Conservation (phyloP, 2,329 filamentous ascomycete genomes). For the Aspergillus udagawae region DNA sequence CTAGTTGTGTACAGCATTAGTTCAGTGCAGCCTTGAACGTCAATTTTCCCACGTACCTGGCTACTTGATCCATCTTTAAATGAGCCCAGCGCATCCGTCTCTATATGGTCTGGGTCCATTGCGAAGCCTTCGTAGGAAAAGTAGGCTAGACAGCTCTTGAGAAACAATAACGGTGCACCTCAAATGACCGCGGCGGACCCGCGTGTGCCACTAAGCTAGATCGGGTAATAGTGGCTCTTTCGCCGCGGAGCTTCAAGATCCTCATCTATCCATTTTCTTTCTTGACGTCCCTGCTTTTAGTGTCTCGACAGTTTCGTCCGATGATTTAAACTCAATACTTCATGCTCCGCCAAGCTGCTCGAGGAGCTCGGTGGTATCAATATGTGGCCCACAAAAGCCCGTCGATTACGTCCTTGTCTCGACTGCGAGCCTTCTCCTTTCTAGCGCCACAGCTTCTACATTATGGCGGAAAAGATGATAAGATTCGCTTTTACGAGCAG, state of each 20-base stretch:
- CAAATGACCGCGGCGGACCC: conserved; percentile 11
- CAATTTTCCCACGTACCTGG: conserved; percentile 20
- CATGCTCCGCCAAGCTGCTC: conserved; percentile 44
- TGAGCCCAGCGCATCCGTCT: conserved; percentile 19
- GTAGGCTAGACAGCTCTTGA: background rate
- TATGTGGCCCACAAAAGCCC: conserved; percentile 35
- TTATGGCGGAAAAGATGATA: conserved; percentile 37
- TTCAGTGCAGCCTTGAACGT: background rate
- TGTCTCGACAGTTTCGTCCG: conserved; percentile 9
- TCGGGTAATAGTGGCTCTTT: conserved; percentile 25
- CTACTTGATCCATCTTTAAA: conserved; percentile 27
- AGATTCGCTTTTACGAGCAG: conserved; percentile 44
- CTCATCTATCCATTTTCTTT: conserved; percentile 5
- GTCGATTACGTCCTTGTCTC: conserved; percentile 21
- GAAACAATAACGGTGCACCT: background rate
- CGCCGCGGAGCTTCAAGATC: conserved; percentile 19
- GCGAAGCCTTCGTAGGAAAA: conserved; percentile 4
- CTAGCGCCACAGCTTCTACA: conserved; percentile 26
- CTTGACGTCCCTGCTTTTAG: background rate
- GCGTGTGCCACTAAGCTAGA: conserved; percentile 29
- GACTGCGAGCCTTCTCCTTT: conserved; percentile 29
- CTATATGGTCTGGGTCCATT: conserved; percentile 15
- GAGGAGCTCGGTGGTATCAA: conserved; percentile 43
- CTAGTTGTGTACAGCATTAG: conserved; percentile 34
- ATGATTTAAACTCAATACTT: conserved; percentile 34